phyloP scores from a whole-genome alignment of 2,329 filamentous ascomycete species.

The Arthrocladium fulminans region DNA sequence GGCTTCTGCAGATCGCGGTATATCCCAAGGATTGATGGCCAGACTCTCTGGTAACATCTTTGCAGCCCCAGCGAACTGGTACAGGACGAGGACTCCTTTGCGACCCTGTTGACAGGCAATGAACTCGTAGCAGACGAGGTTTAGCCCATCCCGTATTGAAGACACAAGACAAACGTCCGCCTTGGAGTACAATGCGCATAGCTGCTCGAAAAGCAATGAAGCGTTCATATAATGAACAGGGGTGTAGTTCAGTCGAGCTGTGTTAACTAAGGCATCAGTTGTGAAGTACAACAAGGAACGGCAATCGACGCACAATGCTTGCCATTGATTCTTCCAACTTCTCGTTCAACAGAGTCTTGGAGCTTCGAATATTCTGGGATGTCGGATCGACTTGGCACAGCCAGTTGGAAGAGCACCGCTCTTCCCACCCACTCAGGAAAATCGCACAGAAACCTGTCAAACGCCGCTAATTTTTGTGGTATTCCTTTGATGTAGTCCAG shows the following conservation, averaged over 20 bases:
- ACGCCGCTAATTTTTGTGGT: conserved; percentile 83
- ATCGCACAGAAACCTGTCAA: conserved; percentile 84
- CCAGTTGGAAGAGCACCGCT: conserved; percentile 86
- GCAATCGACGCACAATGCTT: conserved; percentile 58
- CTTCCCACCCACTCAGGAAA: conserved; percentile 91
- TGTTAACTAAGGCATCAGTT: no score
- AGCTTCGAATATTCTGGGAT: conserved; percentile 95
- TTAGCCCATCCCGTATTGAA: conserved; percentile 92
- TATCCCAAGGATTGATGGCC: conserved; percentile 92
- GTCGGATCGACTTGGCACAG: conserved; percentile 72
- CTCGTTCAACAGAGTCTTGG: conserved; percentile 79
- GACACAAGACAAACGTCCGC: conserved; percentile 83
- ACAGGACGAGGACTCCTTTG: conserved; percentile 85
- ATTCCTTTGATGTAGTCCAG: conserved; percentile 97
- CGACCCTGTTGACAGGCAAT: conserved; percentile 80
- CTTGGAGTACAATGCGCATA: conserved; percentile 83
- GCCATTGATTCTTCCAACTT: conserved; percentile 89
- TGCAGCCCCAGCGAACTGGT: conserved; percentile 89
- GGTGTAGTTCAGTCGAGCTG: no score
- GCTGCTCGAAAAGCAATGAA: conserved; percentile 82
- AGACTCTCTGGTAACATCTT: conserved; percentile 81
- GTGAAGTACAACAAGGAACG: no score
- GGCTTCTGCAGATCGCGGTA: no score
- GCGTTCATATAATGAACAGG: conserved; percentile 95
- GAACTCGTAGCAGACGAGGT: conserved; percentile 93